These are phyloP conservation scores for Penicillium sp. DNA, from an alignment of 2,329 filamentous ascomycete species.

Conservation along the genomic window DNA sequence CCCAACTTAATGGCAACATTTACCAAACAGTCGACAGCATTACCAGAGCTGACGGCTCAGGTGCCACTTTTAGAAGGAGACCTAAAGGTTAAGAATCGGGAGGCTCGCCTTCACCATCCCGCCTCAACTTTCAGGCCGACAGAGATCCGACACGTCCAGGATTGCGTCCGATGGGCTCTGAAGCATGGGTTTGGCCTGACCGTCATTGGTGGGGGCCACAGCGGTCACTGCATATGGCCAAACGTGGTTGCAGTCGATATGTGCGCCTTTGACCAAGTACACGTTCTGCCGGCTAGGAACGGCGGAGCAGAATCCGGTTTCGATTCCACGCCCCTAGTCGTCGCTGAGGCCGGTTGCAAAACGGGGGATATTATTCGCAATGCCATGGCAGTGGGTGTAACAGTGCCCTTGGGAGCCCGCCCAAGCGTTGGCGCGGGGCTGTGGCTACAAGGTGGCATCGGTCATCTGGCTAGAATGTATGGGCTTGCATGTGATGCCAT, in stretches of 20 bases:
- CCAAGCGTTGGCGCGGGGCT: slow-evolving; percentile 62
- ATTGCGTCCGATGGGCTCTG: slow-evolving; percentile 57
- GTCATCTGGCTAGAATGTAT: slow-evolving; percentile 54
- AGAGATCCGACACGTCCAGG: slow-evolving; percentile 49
- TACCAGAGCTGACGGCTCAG: slow-evolving; percentile 43
- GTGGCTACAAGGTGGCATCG: slow-evolving; percentile 65
- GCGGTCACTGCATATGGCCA: slow-evolving; percentile 57
- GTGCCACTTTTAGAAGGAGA: slow-evolving; percentile 34
- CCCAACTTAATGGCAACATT: slow-evolving; percentile 54
- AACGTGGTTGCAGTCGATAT: slow-evolving; percentile 61
- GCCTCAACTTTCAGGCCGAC: slow-evolving; percentile 48
- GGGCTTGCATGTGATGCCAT: slow-evolving; percentile 61
- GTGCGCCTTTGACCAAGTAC: slow-evolving; percentile 52
- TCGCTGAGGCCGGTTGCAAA: slow-evolving; percentile 57
- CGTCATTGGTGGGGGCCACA: slow-evolving; percentile 58
- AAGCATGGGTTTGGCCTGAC: slow-evolving; percentile 46
- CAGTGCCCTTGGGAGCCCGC: slow-evolving; percentile 58
- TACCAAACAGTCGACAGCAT: slow-evolving; percentile 42
- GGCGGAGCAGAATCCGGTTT: background rate
- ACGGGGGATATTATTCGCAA: slow-evolving; percentile 52
- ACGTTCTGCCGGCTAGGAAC: slow-evolving; percentile 16
- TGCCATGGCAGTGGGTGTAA: slow-evolving; percentile 48
- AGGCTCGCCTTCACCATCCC: slow-evolving; percentile 47
- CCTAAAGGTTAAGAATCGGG: slow-evolving; percentile 21
- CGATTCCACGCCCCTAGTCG: slow-evolving; percentile 36